Evolutionary conservation across 768 basidiomycete genomes (phyloP), one percentile per base, ranked within the genome.

Genomic region (Pulveroboletus sp.): DNA sequence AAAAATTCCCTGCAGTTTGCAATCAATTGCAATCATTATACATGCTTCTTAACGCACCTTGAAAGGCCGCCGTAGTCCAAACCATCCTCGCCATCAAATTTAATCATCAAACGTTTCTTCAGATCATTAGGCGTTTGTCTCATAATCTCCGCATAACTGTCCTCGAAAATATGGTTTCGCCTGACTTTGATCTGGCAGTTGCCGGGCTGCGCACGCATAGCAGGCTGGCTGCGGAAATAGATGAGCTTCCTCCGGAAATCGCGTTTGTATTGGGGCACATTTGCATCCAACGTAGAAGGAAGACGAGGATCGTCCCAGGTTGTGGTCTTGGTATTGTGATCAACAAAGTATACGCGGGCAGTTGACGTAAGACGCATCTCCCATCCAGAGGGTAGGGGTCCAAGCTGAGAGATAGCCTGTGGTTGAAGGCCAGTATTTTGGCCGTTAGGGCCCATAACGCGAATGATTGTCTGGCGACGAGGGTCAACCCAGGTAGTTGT

Each of bases 401-500:
- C 97, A 20, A 99, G 86, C 64, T 97, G 95, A 11, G 91, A 90
- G 48, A 98, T 95, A 10, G 94, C 87, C 68, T 97, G 94, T 9
- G 94, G 92, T 66, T 97, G 94, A 23, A 94, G 75, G 6, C 87
- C 81, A 14, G 92, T 73, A 55, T 88, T 89, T 69, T 90, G 90
- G 11, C 94, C 94, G 61, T 83, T 84, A 19, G 94, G 92, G 17
- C 92, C 94, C 85, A 98, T 90, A 40, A 97, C 94, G 53, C 95
- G 93, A 51, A 98, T 87, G 52, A 98, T 81, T 11, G 94, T 93
- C 72, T 98, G 97, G 39, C 97, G 84, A 42, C 97, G 87, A 33
- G 97, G 97, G 66, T 99, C 97, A 20, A 98, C 94, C 97, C 97
- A 99, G n/a, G 97, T 99, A 27, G 97, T 98, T 17, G 97, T 98